Conservation (phyloP, 495 filamentous ascomycete genomes). For the Margaritispora aquatica region DNA sequence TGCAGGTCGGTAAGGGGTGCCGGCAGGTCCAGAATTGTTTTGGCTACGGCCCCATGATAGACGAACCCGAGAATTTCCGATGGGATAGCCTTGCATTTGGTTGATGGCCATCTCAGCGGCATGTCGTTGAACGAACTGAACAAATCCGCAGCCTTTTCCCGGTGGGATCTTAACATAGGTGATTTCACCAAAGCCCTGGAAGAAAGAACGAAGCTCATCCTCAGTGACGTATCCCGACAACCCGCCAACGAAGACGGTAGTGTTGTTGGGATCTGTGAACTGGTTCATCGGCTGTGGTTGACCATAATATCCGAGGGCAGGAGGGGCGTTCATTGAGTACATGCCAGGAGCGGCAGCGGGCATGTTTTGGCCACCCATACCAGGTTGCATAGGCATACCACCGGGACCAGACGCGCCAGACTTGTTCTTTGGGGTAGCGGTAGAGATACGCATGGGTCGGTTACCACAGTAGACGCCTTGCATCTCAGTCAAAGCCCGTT, state of each 20-base stretch:
- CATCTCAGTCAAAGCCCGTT: conserved; percentile 94
- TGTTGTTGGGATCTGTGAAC: conserved; percentile 99
- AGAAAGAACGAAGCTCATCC: conserved; percentile 98
- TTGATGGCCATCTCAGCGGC: conserved; percentile 99
- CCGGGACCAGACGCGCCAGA: conserved; percentile 48
- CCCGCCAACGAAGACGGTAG: conserved; percentile 96
- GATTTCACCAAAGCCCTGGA: conserved; percentile 99
- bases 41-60: conserved; percentile 96
- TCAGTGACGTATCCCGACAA: conserved; percentile 98
- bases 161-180: conserved; percentile 99
- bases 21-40: conserved; percentile 97
- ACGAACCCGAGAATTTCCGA: conserved; percentile 96
- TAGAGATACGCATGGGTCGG: conserved; percentile 97
- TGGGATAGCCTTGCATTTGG: conserved; percentile 99
- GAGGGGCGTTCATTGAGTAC: conserved; percentile 65
- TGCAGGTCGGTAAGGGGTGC: conserved; percentile 94
- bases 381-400: conserved; percentile 40
- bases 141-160: conserved; percentile 98
- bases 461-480: conserved; percentile 99
- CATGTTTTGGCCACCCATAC: conserved; percentile 30
- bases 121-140: conserved; percentile 98
- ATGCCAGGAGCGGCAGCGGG: conserved; percentile 36
- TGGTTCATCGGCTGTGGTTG: conserved; percentile 97
- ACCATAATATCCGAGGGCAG: conserved; percentile 73
- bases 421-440: conserved; percentile 96